These are phyloP conservation scores for Amylostereum chailletii DNA, from an alignment of 1,284 basidiomycete species.

Conservation along the genomic window DNA sequence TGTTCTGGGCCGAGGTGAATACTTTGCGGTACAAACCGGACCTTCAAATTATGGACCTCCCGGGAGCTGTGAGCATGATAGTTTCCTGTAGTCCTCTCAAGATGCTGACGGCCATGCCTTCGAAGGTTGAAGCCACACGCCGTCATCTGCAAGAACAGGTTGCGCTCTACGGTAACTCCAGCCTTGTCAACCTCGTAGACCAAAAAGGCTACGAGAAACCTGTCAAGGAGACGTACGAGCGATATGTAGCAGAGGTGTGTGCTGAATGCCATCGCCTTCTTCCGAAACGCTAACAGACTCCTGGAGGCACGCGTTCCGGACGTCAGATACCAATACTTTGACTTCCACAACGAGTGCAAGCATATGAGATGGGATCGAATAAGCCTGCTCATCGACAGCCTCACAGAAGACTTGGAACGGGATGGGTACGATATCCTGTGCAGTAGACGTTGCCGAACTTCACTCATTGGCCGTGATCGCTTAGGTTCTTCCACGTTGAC, in stretches of 20 bases:
- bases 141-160: slow-evolving; percentile 75
- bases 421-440: slow-evolving; percentile 48
- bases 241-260: slow-evolving; percentile 55
- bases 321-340: slow-evolving; percentile 92
- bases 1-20: slow-evolving; percentile 98
- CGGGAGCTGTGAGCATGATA: slow-evolving; percentile 57
- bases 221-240: slow-evolving; percentile 94
- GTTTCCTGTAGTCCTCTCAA: slow-evolving; percentile 6
- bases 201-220: slow-evolving; percentile 93
- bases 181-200: slow-evolving; percentile 90
- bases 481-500: slow-evolving; percentile 65
- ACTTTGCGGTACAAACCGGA: slow-evolving; percentile 97
- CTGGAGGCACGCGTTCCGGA: slow-evolving; percentile 50
- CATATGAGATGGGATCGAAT: slow-evolving; percentile 95
- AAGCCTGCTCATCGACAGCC: slow-evolving; percentile 69
- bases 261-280: background rate
- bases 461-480: background rate
- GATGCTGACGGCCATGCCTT: background rate
- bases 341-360: slow-evolving; percentile 96
- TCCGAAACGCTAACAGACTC: slow-evolving; percentile 4
- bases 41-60: slow-evolving; percentile 90
- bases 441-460: background rate
- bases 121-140: slow-evolving; percentile 64
- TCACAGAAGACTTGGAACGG: slow-evolving; percentile 66
- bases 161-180: slow-evolving; percentile 72